Percentiles rank a stretch among this genome's conserved stretches.
Conservation (phyloP, 177 flowering plant species). For the Telopea speciosissima region DNA sequence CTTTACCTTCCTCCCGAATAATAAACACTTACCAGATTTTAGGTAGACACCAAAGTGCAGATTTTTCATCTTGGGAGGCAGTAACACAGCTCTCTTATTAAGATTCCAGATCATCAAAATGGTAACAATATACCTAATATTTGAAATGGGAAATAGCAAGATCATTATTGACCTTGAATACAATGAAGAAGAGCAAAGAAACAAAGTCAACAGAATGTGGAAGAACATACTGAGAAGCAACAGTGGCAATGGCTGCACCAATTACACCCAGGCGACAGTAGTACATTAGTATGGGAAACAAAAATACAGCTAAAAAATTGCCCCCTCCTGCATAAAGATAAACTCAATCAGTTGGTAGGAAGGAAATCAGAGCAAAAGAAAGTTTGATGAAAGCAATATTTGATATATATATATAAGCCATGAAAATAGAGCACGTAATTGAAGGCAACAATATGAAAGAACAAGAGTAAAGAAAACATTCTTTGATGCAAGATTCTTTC, state of each 20-base stretch:
- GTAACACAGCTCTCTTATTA: conserved; percentile 56
- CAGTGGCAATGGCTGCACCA: conserved; percentile 92
- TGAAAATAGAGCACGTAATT: not conserved
- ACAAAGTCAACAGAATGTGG: not conserved
- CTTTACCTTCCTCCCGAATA: not conserved
- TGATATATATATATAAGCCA: not conserved
- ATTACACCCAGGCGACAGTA: conserved; percentile 54
- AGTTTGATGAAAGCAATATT: not conserved
- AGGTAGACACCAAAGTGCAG: conserved; percentile 72
- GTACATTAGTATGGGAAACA: conserved; percentile 73
- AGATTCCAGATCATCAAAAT: conserved; percentile 65
- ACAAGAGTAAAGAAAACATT: not conserved
- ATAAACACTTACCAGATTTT: conserved; percentile 67
- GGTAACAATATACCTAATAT: conserved; percentile 58
- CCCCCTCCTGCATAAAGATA: conserved; percentile 60
- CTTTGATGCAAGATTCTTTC: not conserved
- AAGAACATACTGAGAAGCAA: conserved; percentile 76
- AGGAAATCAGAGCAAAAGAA: not conserved
- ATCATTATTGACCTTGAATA: not conserved
- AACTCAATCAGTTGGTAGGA: conserved; percentile 7
- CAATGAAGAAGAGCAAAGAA: not conserved
- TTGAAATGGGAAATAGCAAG: conserved; percentile 2
- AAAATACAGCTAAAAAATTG: conserved; percentile 55
- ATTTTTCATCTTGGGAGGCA: conserved; percentile 74
- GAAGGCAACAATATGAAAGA: conserved; percentile 1